Percentiles rank a stretch among this genome's conserved stretches.
Evolutionary conservation across 2,329 filamentous ascomycete species (phyloP).

Genomic region (Alternaria ethzedia): DNA sequence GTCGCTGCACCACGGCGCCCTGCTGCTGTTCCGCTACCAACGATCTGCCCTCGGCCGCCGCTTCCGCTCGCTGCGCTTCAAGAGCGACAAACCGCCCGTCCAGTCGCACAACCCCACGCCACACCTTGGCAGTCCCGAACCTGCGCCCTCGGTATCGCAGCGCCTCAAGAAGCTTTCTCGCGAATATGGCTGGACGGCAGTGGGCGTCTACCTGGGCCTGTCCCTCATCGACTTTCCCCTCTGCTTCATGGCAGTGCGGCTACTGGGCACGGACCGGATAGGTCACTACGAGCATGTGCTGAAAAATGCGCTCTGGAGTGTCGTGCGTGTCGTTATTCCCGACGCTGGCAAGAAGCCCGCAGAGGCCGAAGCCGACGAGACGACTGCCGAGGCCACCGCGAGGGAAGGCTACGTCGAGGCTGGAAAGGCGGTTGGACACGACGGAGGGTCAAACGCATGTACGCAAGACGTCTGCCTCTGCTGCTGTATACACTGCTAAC

Average conservation of each 20-base stretch:
- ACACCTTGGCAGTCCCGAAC: conserved; percentile 49
- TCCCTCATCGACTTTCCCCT: conserved; percentile 92
- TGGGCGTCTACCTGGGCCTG: conserved; percentile 87
- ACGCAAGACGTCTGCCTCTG: conserved; percentile 49
- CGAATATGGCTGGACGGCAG: conserved; percentile 92
- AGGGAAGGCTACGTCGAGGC: conserved; percentile 51
- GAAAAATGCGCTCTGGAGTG: conserved; percentile 63
- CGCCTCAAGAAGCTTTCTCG: conserved; percentile 82
- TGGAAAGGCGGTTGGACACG: conserved; percentile 67
- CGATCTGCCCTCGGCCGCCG: conserved; percentile 31
- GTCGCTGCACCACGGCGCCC: conserved; percentile 20
- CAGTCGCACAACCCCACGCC: conserved; percentile 47
- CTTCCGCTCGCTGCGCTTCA: conserved; percentile 46
- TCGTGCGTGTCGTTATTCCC: conserved; percentile 67
- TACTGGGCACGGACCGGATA: conserved; percentile 84
- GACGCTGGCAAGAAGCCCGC: conserved; percentile 59
- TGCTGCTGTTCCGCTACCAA: conserved; percentile 24
- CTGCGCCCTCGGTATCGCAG: conserved; percentile 65
- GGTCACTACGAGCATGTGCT: conserved; percentile 75
- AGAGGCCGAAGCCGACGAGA: conserved; percentile 53
- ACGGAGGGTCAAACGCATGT: conserved; percentile 73
- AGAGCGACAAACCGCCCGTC: conserved; percentile 39
- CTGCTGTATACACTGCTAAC: conserved; percentile 16
- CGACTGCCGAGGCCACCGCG: conserved; percentile 34
- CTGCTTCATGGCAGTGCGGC: conserved; percentile 86